These are phyloP conservation scores for Theileria orientalis DNA, from an alignment of 169 alveolate genomes.

Conservation along the genomic window DNA sequence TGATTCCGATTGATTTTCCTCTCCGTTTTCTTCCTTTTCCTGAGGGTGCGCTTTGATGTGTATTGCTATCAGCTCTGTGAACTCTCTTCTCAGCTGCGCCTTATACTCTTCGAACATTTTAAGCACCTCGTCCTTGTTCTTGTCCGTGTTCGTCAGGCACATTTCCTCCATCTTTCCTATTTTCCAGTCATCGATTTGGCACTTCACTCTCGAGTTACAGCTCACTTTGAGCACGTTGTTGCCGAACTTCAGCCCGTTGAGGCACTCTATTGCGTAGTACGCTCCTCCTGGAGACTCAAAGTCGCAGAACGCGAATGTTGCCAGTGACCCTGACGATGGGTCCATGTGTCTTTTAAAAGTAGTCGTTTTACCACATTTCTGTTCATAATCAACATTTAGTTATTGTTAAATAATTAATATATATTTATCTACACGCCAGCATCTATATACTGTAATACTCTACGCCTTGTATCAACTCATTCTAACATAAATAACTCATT, in stretches of 20 bases:
- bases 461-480: too few relatives aligned
- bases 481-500: neutral
- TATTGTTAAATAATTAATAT: neutral
- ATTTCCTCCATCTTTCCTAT: slow-evolving; percentile 21
- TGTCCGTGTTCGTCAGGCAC: slow-evolving; percentile 22
- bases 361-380: slow-evolving; percentile 57
- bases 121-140: slow-evolving; percentile 32
- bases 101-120: slow-evolving; percentile 31
- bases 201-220: slow-evolving; percentile 58
- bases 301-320: slow-evolving; percentile 61
- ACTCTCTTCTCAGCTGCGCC: slow-evolving; percentile 31
- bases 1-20: neutral
- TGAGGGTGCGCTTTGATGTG: neutral
- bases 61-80: slow-evolving; percentile 37
- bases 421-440: neutral
- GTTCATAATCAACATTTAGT: neutral
- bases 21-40: neutral
- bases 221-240: slow-evolving; percentile 54
- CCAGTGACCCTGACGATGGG: slow-evolving; percentile 60
- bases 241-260: slow-evolving; percentile 23
- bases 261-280: slow-evolving; percentile 55
- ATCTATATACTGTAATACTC: too few relatives aligned
- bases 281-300: slow-evolving; percentile 63
- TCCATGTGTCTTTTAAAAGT: slow-evolving; percentile 57
- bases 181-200: slow-evolving; percentile 54